Conservation (phyloP, 73 alveolate genomes). For the Paramecium sexaurelia region DNA sequence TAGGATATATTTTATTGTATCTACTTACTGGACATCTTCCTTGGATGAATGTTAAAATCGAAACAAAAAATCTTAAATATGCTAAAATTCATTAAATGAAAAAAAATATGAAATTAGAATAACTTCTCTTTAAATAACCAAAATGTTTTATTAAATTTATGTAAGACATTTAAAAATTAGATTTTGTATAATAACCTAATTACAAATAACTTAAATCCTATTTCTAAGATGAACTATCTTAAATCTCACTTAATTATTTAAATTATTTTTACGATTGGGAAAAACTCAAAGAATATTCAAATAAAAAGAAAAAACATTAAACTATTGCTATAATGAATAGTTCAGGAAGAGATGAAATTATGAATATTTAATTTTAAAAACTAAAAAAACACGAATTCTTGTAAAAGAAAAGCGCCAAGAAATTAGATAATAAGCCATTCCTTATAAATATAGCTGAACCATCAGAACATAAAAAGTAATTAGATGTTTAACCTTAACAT, state of each 20-base stretch:
- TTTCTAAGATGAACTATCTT: constrained; percentile 17
- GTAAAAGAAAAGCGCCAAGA: not conserved
- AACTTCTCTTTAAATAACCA: not conserved
- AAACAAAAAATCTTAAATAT: constrained; percentile 78
- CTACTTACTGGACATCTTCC: constrained; percentile 85
- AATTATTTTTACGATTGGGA: constrained; percentile 38
- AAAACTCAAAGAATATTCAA: not conserved
- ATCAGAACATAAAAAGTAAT: not conserved
- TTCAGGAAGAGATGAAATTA: not conserved
- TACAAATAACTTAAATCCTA: constrained; percentile 8
- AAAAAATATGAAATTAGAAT: not conserved
- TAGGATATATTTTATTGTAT: constrained; percentile 85
- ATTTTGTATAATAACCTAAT: constrained; percentile 34
- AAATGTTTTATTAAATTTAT: constrained; percentile 21
- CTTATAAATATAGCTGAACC: constrained; percentile 9
- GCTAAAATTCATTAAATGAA: constrained; percentile 79
- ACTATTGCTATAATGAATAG: not conserved
- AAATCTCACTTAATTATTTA: not conserved
- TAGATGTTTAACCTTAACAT: not conserved
- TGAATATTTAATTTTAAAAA: not conserved
- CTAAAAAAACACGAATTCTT: not conserved
- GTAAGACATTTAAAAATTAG: not conserved
- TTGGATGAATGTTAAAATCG: constrained; percentile 81
- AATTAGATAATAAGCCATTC: not conserved
- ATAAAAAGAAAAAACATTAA: not conserved